phyloP scores from a whole-genome alignment of 1,139 yeast genomes.

The Hansenula anomala region DNA sequence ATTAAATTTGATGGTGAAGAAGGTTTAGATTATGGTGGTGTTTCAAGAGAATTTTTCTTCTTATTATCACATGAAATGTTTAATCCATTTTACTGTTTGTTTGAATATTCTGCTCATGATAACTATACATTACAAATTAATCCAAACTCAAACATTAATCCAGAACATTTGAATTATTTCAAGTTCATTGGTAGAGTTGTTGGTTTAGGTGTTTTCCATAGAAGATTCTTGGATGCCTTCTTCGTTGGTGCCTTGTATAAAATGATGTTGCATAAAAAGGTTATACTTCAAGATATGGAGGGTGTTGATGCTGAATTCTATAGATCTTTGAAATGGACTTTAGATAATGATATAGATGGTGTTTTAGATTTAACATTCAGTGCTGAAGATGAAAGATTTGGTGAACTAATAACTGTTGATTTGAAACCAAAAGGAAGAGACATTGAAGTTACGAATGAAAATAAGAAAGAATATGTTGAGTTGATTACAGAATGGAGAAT shows the following conservation, averaged over 20 bases:
- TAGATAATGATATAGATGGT: slow-evolving; percentile 88
- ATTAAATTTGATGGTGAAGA: slow-evolving; percentile 98
- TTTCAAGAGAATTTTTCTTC: slow-evolving; percentile 95
- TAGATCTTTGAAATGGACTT: slow-evolving; percentile 91
- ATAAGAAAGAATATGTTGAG: slow-evolving; percentile 93
- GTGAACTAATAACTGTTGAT: slow-evolving; percentile 87
- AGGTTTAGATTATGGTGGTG: slow-evolving; percentile 99
- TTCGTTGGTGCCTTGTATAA: slow-evolving; percentile 97
- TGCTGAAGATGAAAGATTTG: slow-evolving; percentile 95
- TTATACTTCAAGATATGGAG: slow-evolving; percentile 95
- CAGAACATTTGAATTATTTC: slow-evolving; percentile 96
- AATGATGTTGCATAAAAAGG: slow-evolving; percentile 95
- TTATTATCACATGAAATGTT: slow-evolving; percentile 96
- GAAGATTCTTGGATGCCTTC: slow-evolving; percentile 96
- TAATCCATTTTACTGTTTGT: slow-evolving; percentile 94
- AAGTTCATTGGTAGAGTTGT: slow-evolving; percentile 98
- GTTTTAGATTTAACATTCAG: slow-evolving; percentile 85
- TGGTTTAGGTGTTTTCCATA: slow-evolving; percentile 96
- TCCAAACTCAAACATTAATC: slow-evolving; percentile 96
- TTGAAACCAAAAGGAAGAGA: slow-evolving; percentile 84
- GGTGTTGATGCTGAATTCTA: slow-evolving; percentile 97
- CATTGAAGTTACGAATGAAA: slow-evolving; percentile 89
- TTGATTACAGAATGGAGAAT: slow-evolving; percentile 96
- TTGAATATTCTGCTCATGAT: slow-evolving; percentile 96
- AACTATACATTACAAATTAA: slow-evolving; percentile 96